These are phyloP conservation scores for Podaxis sp. DNA, from an alignment of 768 basidiomycete genomes.

Conservation along the genomic window DNA sequence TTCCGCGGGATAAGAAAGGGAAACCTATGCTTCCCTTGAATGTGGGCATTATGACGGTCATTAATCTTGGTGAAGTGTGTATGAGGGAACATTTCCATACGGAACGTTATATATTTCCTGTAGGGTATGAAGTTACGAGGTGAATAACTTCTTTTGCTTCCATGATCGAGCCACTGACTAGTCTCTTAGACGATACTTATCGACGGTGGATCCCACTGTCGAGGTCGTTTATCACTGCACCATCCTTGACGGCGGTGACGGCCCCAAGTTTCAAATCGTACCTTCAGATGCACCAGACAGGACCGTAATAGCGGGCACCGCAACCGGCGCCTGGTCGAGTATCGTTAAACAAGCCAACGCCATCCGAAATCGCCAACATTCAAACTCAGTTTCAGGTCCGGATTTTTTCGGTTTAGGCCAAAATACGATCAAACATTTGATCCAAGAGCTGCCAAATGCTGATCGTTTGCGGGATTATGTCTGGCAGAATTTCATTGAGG, in stretches of 20 bases:
- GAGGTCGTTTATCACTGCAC: slow-evolving; percentile 82
- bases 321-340: slow-evolving; percentile 83
- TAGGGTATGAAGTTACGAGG: slow-evolving; percentile 83
- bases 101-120: slow-evolving; percentile 85
- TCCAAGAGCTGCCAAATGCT: slow-evolving; percentile 80
- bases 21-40: slow-evolving; percentile 75
- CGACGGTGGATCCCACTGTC: slow-evolving; percentile 61
- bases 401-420: slow-evolving; percentile 88
- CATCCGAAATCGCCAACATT: slow-evolving; percentile 78
- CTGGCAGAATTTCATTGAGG: slow-evolving; percentile 84
- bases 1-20: slow-evolving; percentile 70
- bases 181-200: slow-evolving; percentile 65
- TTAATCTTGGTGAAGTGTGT: slow-evolving; percentile 71
- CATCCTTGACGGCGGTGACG: slow-evolving; percentile 82
- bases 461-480: slow-evolving; percentile 76
- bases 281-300: slow-evolving; percentile 69
- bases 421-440: slow-evolving; percentile 86
- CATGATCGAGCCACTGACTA: slow-evolving; percentile 9
- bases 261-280: slow-evolving; percentile 82
- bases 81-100: slow-evolving; percentile 86
- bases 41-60: slow-evolving; percentile 86
- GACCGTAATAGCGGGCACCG: slow-evolving; percentile 80
- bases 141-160: slow-evolving; percentile 27
- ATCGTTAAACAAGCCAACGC: slow-evolving; percentile 83
- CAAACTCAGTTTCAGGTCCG: slow-evolving; percentile 84